Evolutionary conservation across 2,329 filamentous ascomycete genomes (phyloP), one percentile per base, ranked within the genome.

Genomic region (Alternaria viburni): DNA sequence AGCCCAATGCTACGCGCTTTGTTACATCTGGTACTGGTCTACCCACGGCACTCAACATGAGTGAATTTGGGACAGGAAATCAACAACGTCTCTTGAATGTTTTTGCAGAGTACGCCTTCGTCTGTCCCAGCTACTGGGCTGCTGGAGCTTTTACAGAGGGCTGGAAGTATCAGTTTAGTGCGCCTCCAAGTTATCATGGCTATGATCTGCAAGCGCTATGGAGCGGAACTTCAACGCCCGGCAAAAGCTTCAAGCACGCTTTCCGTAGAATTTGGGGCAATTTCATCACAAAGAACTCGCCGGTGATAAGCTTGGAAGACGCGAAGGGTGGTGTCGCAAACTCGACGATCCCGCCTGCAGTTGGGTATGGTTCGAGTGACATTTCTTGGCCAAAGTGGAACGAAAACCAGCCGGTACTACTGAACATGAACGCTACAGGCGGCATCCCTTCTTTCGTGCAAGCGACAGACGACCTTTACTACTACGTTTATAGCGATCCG

Each of bases 71-170:
- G 2, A 75, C 75, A 1, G 76, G 75, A 32, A 71, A 77, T 47
- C 72, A 77, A 58, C 75, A 79, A 55, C 74, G 81, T 19, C 69
- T 82, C 5, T 81, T 81, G 69, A 73, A 81, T 61, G 77, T 83
- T 21, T 84, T 81, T 62, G 81, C 81, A 8, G 82, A 84, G 64
- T 82, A 79, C 63, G 80, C 83, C 36, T 83, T 83, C 67, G 76
- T 75, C 55, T 82, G 80, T 59, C 79, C 79, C 5, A 73, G 69
- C 10, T 79, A 81, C 67, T 82, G 80, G 76, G 77, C 81, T 54
- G 79, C 80, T 4, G 73, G 70, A 13, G 80, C 80, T 4, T 76
- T 77, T 59, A 69, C 74, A 0, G 50, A 70, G 30, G 75, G 71
- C 13, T 79, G 75, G 75, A 76, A 76, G 46, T 78, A 79, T 63